Percentiles rank a stretch among this genome's conserved stretches.
phyloP scores from a whole-genome alignment of 176 grass and related monocot species.

The Oryza nivara region DNA sequence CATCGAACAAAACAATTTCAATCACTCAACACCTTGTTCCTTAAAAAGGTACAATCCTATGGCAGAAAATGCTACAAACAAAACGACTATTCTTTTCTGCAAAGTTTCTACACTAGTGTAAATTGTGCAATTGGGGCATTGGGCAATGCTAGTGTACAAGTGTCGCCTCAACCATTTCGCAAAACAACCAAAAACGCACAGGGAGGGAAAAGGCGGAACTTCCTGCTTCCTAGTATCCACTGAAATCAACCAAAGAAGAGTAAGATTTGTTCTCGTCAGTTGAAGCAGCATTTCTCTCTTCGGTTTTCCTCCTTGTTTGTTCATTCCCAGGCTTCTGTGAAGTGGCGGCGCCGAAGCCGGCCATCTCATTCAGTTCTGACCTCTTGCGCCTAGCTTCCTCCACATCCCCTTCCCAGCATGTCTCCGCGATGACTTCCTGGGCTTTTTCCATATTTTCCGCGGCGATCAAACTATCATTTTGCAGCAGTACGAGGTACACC shows the following conservation, averaged over 20 bases:
- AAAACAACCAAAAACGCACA: not conserved
- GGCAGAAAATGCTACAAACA: not conserved
- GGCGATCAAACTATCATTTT: slow-evolving; percentile 58
- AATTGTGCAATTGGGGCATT: not conserved
- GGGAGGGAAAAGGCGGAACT: not conserved
- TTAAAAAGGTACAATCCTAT: not conserved
- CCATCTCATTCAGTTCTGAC: slow-evolving; percentile 56
- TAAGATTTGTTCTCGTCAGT: slow-evolving; percentile 89
- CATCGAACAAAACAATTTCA: too few species aligned
- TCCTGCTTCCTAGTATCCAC: slow-evolving; percentile 59
- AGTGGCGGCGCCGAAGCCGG: slow-evolving; percentile 47
- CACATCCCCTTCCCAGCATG: slow-evolving; percentile 86
- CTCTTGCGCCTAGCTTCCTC: slow-evolving; percentile 66
- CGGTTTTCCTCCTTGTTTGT: slow-evolving; percentile 36
- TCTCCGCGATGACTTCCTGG: slow-evolving; percentile 69
- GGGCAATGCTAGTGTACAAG: not conserved
- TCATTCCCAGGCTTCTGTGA: slow-evolving; percentile 21
- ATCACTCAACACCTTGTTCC: too few species aligned
- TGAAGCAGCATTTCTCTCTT: not conserved
- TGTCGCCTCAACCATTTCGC: not conserved
- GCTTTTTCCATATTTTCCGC: slow-evolving; percentile 62
- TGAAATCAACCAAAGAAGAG: slow-evolving; percentile 88
- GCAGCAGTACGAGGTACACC: slow-evolving; percentile 85
- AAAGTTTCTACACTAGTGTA: not conserved
- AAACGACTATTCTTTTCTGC: not conserved